Percentiles rank a stretch among this genome's conserved stretches.
phyloP scores from a whole-genome alignment of 208 protist genomes.

The Spongospora subterranea region DNA sequence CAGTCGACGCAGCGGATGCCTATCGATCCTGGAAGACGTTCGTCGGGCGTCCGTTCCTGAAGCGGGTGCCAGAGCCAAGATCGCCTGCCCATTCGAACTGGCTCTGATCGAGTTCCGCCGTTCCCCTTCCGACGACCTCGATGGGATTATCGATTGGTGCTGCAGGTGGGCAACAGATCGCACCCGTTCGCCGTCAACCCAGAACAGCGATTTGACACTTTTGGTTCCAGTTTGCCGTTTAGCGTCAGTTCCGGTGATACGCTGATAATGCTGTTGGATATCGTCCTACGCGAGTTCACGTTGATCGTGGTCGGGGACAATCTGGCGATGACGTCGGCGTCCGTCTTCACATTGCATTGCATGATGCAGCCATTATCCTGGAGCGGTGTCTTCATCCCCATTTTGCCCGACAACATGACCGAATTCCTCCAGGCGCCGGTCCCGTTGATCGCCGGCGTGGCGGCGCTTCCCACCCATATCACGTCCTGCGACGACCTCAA shows the following conservation, averaged over 20 bases:
- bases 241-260: neutral
- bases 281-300: neutral
- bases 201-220: neutral
- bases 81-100: neutral
- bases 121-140: too few species aligned
- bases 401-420: constrained; percentile 11
- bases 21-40: neutral
- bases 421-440: constrained; percentile 59
- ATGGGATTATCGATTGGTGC: neutral
- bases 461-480: neutral
- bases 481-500: neutral
- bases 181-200: neutral
- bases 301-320: neutral
- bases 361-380: constrained; percentile 39
- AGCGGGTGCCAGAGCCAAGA: too few species aligned
- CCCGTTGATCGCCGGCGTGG: constrained; percentile 58
- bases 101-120: neutral
- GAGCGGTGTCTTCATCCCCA: constrained; percentile 44
- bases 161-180: neutral
- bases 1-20: neutral
- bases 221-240: neutral
- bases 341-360: neutral
- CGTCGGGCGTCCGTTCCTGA: neutral
- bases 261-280: neutral
- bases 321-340: neutral